Percentiles rank a stretch among this genome's conserved stretches.
Evolutionary conservation across 768 basidiomycete genomes (phyloP).

Genomic region (Lactarius tabidus): DNA sequence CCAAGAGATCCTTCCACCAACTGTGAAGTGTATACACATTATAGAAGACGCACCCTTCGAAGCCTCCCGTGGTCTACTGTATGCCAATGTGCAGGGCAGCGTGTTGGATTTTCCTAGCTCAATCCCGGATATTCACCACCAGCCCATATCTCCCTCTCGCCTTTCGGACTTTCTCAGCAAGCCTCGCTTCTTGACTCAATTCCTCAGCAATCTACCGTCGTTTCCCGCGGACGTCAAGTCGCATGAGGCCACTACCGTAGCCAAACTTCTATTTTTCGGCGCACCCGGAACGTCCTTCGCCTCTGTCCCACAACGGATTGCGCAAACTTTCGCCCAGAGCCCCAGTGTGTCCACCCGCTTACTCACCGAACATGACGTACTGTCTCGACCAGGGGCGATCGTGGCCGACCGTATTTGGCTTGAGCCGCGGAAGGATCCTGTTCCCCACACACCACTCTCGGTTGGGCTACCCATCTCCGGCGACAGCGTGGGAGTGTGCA

Average conservation of each 20-base stretch:
- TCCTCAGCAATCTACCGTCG: constrained; percentile 31
- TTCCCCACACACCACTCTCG: constrained; percentile 49
- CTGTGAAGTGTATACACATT: constrained; percentile 59
- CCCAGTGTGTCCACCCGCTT: constrained; percentile 54
- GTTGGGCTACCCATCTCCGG: constrained; percentile 53
- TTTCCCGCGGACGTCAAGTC: constrained; percentile 28
- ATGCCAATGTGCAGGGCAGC: constrained; percentile 65
- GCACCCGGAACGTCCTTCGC: constrained; percentile 52
- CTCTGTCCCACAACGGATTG: constrained; percentile 46
- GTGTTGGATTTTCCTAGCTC: constrained; percentile 41
- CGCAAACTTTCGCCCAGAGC: constrained; percentile 54
- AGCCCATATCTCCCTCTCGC: constrained; percentile 55
- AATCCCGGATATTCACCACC: constrained; percentile 45
- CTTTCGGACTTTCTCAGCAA: constrained; percentile 48
- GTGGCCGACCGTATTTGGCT: constrained; percentile 67
- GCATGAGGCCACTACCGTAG: constrained; percentile 31
- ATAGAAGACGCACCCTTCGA: constrained; percentile 72
- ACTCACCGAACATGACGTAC: constrained; percentile 67
- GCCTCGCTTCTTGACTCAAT: constrained; percentile 42
- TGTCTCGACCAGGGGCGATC: constrained; percentile 70
- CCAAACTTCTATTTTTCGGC: constrained; percentile 59
- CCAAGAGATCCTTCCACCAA: constrained; percentile 52
- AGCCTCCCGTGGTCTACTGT: constrained; percentile 59
- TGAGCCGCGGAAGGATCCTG: constrained; percentile 39
- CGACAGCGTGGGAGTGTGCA: constrained; percentile 45